Evolutionary conservation across 345 rosid species (phyloP).

Genomic region (sweet orange (Citrus sinensis)): DNA sequence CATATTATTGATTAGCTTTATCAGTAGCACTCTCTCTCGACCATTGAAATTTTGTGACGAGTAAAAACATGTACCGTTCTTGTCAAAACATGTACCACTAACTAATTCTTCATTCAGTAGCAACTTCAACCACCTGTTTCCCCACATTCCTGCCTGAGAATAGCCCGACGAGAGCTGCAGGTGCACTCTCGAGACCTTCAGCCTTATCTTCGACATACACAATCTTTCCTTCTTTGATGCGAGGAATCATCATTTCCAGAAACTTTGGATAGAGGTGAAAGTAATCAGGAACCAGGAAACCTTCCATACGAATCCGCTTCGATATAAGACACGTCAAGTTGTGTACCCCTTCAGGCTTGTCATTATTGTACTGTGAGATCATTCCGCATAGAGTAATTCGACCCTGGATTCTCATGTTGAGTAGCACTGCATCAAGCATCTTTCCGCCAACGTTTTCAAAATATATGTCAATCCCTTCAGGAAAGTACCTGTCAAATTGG

Average conservation of each 20-base stretch:
- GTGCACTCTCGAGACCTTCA: not conserved
- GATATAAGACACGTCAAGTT: not conserved
- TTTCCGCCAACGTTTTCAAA: conserved; percentile 37
- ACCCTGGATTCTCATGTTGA: conserved; percentile 25
- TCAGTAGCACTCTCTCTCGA: not conserved
- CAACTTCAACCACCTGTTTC: conserved; percentile 4
- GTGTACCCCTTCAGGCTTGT: not conserved
- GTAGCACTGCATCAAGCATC: conserved; percentile 33
- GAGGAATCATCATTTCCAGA: conserved; percentile 1
- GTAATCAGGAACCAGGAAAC: not conserved
- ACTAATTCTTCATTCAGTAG: not conserved
- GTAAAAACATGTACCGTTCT: not conserved
- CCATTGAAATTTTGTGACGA: not conserved
- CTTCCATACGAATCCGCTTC: not conserved
- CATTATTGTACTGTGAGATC: conserved; percentile 25
- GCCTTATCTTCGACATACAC: not conserved
- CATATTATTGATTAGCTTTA: not conserved
- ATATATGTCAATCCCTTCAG: conserved; percentile 33
- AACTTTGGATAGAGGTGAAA: not conserved
- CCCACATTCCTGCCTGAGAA: not conserved
- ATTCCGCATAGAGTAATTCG: conserved; percentile 27
- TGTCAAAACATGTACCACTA: not conserved
- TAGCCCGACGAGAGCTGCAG: not conserved
- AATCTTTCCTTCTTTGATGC: not conserved
- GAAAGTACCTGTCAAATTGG: conserved; percentile 6